A percentile compares a stretch with the other conserved stretches of the same genome.
These are phyloP conservation scores for Diaporthe nobilis DNA, from an alignment of 2,329 filamentous ascomycete species.

Conservation along the genomic window DNA sequence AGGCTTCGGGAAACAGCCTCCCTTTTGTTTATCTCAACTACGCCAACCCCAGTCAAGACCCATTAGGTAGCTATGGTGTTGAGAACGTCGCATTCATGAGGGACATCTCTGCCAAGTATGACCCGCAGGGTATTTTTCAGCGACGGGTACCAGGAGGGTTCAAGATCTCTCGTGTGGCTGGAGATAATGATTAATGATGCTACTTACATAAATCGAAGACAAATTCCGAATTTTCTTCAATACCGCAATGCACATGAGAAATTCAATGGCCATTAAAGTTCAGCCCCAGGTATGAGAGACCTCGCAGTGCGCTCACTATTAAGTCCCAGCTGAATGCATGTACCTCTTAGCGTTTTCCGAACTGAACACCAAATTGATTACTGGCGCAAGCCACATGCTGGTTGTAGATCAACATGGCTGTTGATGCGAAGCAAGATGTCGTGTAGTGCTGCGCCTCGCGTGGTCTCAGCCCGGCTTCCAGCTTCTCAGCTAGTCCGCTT, in stretches of 20 bases:
- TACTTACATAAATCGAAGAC: not conserved
- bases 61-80: constrained; percentile 52
- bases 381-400: too few species aligned
- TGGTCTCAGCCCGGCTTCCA: too few species aligned
- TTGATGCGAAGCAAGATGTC: not conserved
- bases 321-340: too few species aligned
- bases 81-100: constrained; percentile 50
- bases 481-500: too few species aligned
- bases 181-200: not conserved
- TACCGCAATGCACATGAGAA: too few species aligned
- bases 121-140: constrained; percentile 55
- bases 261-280: too few species aligned
- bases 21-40: constrained; percentile 55
- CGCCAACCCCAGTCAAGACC: constrained; percentile 50
- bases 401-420: too few species aligned
- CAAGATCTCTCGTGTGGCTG: constrained; percentile 48
- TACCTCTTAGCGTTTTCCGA: too few species aligned
- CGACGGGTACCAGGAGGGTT: constrained; percentile 54
- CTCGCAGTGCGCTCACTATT: too few species aligned
- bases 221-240: not conserved
- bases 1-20: constrained; percentile 42
- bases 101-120: constrained; percentile 52
- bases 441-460: too few species aligned
- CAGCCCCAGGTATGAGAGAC: too few species aligned
- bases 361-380: too few species aligned